These are phyloP conservation scores for Pleurotus djamor DNA, from an alignment of 768 basidiomycete species.

Conservation along the genomic window DNA sequence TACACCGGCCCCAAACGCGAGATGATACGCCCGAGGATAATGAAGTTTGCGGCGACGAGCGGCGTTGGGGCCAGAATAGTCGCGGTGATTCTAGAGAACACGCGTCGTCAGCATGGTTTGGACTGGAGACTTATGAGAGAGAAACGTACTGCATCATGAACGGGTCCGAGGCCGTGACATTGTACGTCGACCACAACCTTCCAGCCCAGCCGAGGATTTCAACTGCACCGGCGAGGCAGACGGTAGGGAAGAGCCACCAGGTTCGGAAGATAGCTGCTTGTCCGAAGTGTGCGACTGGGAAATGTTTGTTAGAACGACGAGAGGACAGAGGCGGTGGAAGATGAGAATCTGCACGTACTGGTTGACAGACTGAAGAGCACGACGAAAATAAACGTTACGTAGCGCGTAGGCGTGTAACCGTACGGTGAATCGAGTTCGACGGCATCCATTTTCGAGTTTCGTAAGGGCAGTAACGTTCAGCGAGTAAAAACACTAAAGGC, in stretches of 20 bases:
- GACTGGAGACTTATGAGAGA: neutral
- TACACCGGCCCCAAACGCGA: constrained; percentile 39
- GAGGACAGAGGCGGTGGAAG: too few relatives aligned
- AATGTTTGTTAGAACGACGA: neutral
- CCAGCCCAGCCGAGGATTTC: constrained; percentile 44
- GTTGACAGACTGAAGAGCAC: constrained; percentile 37
- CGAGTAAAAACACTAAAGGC: too few relatives aligned
- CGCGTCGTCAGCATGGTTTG: neutral
- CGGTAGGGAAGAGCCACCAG: constrained; percentile 40
- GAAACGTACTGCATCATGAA: constrained; percentile 42
- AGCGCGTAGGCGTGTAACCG: constrained; percentile 20
- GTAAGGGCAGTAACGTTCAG: too few relatives aligned
- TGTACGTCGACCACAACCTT: constrained; percentile 32
- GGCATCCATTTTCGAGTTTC: neutral
- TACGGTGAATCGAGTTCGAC: constrained; percentile 14
- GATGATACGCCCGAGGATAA: constrained; percentile 51
- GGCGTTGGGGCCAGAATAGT: constrained; percentile 60
- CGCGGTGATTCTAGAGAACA: constrained; percentile 35
- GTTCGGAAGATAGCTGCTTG: constrained; percentile 28
- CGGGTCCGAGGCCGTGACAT: constrained; percentile 16
- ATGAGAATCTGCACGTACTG: constrained; percentile 18
- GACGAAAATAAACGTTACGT: constrained; percentile 22
- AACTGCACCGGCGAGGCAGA: constrained; percentile 26
- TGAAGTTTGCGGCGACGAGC: constrained; percentile 57
- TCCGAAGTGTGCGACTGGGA: constrained; percentile 30